phyloP scores from a whole-genome alignment of 208 protist genomes.

The Leishmania martiniquensis region DNA sequence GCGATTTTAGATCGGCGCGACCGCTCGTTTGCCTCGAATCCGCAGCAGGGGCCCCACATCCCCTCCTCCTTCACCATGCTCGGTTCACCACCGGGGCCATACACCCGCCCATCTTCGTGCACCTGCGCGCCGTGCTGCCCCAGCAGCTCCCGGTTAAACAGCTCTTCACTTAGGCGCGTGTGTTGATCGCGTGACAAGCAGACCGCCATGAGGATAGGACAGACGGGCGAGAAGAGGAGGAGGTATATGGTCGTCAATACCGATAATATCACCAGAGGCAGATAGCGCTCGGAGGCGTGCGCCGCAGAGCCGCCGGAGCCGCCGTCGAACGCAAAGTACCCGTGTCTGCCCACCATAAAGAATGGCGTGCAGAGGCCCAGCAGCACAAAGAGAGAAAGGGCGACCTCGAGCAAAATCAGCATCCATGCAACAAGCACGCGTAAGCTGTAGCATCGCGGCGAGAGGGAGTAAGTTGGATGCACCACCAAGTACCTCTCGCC shows the following conservation, averaged over 20 bases:
- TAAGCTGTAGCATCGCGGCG: neutral
- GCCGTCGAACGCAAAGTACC: neutral
- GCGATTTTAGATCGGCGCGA: neutral
- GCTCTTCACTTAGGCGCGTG: slow-evolving; percentile 5
- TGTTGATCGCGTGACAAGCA: neutral
- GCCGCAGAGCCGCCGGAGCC: neutral
- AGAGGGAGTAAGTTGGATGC: slow-evolving; percentile 6
- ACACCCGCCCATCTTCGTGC: slow-evolving; percentile 5
- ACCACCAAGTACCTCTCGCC: slow-evolving; percentile 2
- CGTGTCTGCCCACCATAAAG: neutral
- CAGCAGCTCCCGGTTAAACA: slow-evolving; percentile 10
- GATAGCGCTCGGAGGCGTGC: neutral
- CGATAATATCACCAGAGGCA: neutral
- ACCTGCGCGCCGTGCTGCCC: slow-evolving; percentile 5
- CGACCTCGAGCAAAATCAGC: neutral
- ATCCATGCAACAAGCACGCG: neutral
- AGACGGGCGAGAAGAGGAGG: neutral
- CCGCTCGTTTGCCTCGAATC: slow-evolving; percentile 9
- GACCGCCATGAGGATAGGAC: neutral
- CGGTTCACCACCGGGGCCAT: slow-evolving; percentile 1
- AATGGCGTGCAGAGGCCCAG: slow-evolving; percentile 2
- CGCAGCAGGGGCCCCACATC: slow-evolving; percentile 7
- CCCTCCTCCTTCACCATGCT: slow-evolving; percentile 5
- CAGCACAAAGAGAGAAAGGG: neutral
- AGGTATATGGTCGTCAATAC: neutral